phyloP scores from a whole-genome alignment of 257 asterid genomes.

The Rehmannia glutinosa region DNA sequence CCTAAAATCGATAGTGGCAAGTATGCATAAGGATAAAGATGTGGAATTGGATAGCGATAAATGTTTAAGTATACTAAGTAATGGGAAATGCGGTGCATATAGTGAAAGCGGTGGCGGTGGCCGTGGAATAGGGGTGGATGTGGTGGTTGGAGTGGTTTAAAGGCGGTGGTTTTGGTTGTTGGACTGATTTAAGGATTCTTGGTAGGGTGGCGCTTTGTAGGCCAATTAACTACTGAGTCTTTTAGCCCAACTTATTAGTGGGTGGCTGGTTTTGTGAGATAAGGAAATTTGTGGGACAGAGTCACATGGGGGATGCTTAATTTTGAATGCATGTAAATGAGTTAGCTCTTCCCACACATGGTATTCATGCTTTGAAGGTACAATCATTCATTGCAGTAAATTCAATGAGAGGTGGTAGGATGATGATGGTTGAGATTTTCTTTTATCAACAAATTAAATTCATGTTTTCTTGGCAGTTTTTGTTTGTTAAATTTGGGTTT shows the following conservation, averaged over 20 bases:
- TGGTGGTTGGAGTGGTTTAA: conserved; percentile 48
- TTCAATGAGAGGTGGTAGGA: conserved; percentile 14
- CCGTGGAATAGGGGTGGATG: conserved; percentile 21
- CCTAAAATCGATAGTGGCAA: conserved; percentile 25
- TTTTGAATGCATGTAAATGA: conserved; percentile 8
- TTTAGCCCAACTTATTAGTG: conserved; percentile 22
- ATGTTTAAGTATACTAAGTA: not conserved
- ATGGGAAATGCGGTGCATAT: conserved; percentile 10
- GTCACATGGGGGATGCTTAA: conserved; percentile 31
- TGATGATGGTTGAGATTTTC: conserved; percentile 9
- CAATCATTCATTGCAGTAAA: conserved; percentile 29
- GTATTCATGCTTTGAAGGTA: conserved; percentile 29
- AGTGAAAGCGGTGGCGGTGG: conserved; percentile 13
- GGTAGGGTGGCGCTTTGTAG: conserved; percentile 24
- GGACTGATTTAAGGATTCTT: conserved; percentile 14
- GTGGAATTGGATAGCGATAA: too few relatives aligned
- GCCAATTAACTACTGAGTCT: conserved; percentile 21
- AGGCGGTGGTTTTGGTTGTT: conserved; percentile 25
- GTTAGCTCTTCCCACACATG: conserved; percentile 17
- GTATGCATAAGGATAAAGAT: conserved; percentile 17
- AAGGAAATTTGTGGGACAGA: conserved; percentile 8
- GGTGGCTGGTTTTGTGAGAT: conserved; percentile 21
- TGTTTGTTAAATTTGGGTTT: conserved; percentile 15
- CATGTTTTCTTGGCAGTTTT: conserved; percentile 21
- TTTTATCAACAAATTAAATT: not conserved